Percentiles rank a stretch among this genome's conserved stretches.
phyloP scores from a whole-genome alignment of 2,329 filamentous ascomycete genomes.

The Aureobasidium sp. region DNA sequence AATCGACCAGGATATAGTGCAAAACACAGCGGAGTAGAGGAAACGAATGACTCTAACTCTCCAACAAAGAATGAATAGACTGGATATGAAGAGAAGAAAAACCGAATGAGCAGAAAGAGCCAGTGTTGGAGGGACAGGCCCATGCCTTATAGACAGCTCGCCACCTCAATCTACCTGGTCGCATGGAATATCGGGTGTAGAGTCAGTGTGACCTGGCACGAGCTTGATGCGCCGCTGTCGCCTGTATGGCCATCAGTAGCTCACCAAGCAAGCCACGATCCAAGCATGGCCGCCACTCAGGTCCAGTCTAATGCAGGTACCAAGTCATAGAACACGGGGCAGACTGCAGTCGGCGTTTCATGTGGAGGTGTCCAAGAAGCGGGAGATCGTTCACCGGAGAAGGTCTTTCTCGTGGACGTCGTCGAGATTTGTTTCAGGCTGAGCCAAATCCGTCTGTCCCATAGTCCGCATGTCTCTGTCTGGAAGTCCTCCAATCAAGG shows the following conservation, averaged over 20 bases:
- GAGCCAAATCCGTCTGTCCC: not conserved
- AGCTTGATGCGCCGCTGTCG: constrained; percentile 12
- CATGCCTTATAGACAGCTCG: constrained; percentile 7
- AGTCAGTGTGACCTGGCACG: constrained; percentile 13
- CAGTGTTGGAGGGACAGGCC: not conserved
- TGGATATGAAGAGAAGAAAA: constrained; percentile 21
- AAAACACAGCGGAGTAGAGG: constrained; percentile 27
- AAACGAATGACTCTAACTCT: constrained; percentile 41
- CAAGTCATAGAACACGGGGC: constrained; percentile 8
- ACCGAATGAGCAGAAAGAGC: constrained; percentile 20
- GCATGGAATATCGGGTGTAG: not conserved
- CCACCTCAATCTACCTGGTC: not conserved
- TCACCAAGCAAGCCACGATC: constrained; percentile 6
- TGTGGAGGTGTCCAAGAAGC: constrained; percentile 5
- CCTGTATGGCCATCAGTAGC: constrained; percentile 5
- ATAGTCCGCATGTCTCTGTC: constrained; percentile 5
- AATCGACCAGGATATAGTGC: constrained; percentile 20
- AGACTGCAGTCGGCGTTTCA: constrained; percentile 14
- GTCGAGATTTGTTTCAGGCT: constrained; percentile 4
- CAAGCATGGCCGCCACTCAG: constrained; percentile 7
- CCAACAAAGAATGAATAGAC: constrained; percentile 22
- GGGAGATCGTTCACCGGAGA: constrained; percentile 10
- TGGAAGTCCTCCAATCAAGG: constrained; percentile 4
- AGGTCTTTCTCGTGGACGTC: constrained; percentile 1
- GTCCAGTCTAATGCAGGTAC: constrained; percentile 14